Evolutionary conservation across 805 yeast genomes (phyloP).

Genomic region (Candida ortonii): DNA sequence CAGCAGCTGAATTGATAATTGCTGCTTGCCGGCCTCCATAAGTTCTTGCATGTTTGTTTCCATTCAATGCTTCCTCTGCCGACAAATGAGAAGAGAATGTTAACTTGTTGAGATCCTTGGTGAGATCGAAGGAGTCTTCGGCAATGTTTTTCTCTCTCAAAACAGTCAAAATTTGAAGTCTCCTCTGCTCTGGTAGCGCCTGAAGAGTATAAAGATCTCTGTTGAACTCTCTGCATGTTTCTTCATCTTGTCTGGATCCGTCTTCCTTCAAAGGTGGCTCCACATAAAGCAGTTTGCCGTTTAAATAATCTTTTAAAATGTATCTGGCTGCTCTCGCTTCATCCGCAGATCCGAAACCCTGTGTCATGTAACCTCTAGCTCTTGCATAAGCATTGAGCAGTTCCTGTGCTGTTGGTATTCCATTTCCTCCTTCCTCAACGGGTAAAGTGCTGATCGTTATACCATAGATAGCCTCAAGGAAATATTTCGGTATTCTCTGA

Average conservation of each 20-base stretch:
- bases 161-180: slow-evolving; percentile 65
- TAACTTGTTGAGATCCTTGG: slow-evolving; percentile 65
- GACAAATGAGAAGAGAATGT: slow-evolving; percentile 79
- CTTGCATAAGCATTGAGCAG: slow-evolving; percentile 87
- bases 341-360: slow-evolving; percentile 96
- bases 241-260: slow-evolving; percentile 48
- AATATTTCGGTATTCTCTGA: slow-evolving; percentile 84
- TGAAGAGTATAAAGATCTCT: slow-evolving; percentile 65
- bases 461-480: slow-evolving; percentile 89
- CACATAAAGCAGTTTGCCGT: slow-evolving; percentile 79
- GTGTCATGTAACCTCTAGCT: slow-evolving; percentile 96
- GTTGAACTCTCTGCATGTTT: slow-evolving; percentile 66
- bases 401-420: slow-evolving; percentile 87
- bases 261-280: slow-evolving; percentile 84
- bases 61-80: slow-evolving; percentile 41
- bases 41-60: slow-evolving; percentile 42
- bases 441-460: slow-evolving; percentile 77
- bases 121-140: slow-evolving; percentile 55
- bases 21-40: slow-evolving; percentile 87
- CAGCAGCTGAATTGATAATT: slow-evolving; percentile 71
- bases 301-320: slow-evolving; percentile 90
- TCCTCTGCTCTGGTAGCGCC: slow-evolving; percentile 68
- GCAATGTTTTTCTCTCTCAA: slow-evolving; percentile 53
- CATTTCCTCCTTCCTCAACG: slow-evolving; percentile 83
- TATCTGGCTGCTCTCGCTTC: slow-evolving; percentile 92